Base-by-base conservation (phyloP, 805 yeast species). In the Candida boidinii region DNA sequence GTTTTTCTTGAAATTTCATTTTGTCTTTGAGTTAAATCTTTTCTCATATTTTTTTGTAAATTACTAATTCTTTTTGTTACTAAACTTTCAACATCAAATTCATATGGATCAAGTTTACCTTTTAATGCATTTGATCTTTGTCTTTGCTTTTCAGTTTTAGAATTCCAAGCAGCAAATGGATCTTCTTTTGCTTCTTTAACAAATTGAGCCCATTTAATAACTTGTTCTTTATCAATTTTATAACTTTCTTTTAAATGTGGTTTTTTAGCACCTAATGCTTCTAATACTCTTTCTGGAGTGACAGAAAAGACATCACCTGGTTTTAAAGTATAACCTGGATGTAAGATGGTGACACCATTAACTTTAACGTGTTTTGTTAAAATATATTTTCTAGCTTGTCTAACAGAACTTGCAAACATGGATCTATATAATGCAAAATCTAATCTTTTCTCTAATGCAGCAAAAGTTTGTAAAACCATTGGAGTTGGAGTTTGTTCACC, bases 321-420 rank as follows among this genome's bases (percentile, higher is more conserved):
- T 41, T 70, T 63, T 48, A 90, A 66, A 10, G 79, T 73, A 54
- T 68, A 90, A 6, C 86, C 75, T 4, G 96, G 95, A 46, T 82
- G 84, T 46, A 69, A 72, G 39, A 88, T 79, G 12, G 64, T 66
- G 23, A 79, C 71, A 8, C 95, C 96, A 52, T 90, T 92, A 25
- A 90, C 97, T 41, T 67, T 64, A 10, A 90, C 97, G 42, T 79
- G 66, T 1, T 95, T 94, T 29, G 76, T 76, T 12, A 83, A 57
- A 38, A 92, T 78, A 48, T 82, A 86, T 52, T 83, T 87, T 45
- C 96, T 74, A 3, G 98, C 95, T 60, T 90, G 97, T 66, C 96
- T 78, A 4, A 86, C 75, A 7, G 95, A 82, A 5, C 94, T 74
- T 5, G 97, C 95, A 64, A 90, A 87, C 82, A 90, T 70, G 14